These are phyloP conservation scores for Arthonia radiata DNA, from an alignment of 495 filamentous ascomycete genomes.

Conservation along the genomic window DNA sequence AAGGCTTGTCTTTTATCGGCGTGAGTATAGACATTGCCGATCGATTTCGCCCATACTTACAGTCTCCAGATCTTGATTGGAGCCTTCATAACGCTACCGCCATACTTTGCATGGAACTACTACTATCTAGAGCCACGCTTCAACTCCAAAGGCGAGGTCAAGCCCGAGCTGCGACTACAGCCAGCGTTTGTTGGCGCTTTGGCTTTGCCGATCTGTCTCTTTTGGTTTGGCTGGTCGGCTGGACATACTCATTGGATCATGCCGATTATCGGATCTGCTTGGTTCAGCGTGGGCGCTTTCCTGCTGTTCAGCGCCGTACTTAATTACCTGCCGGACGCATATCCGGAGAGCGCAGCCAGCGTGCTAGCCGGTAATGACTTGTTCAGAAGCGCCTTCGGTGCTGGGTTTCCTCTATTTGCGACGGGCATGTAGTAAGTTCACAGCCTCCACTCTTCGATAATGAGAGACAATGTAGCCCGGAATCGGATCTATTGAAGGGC, in stretches of 20 bases:
- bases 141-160: conserved; percentile 13
- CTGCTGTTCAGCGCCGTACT: conserved; percentile 55
- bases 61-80: conserved; percentile 29
- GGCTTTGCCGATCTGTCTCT: conserved; percentile 21
- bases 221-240: conserved; percentile 30
- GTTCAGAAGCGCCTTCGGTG: conserved; percentile 40
- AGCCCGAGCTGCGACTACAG: conserved; percentile 19
- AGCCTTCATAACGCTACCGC: conserved; percentile 15
- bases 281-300: conserved; percentile 56
- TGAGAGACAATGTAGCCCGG: too few species aligned
- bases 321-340: conserved; percentile 54
- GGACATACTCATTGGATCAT: conserved; percentile 54
- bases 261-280: conserved; percentile 51
- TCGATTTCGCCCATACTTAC: conserved; percentile 66
- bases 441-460: too few species aligned
- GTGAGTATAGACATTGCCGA: conserved; percentile 3
- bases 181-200: conserved; percentile 21
- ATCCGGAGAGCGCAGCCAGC: conserved; percentile 54
- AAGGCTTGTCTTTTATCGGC: background rate
- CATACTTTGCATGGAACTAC: conserved; percentile 22
- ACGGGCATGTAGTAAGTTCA: conserved; percentile 61
- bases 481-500: too few species aligned
- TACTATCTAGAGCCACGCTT: conserved; percentile 16
- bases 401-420: conserved; percentile 47
- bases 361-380: conserved; percentile 59